These are phyloP conservation scores for Scenedesmus sp. DNA, from an alignment of 163 green algal genomes.

Conservation along the genomic window DNA sequence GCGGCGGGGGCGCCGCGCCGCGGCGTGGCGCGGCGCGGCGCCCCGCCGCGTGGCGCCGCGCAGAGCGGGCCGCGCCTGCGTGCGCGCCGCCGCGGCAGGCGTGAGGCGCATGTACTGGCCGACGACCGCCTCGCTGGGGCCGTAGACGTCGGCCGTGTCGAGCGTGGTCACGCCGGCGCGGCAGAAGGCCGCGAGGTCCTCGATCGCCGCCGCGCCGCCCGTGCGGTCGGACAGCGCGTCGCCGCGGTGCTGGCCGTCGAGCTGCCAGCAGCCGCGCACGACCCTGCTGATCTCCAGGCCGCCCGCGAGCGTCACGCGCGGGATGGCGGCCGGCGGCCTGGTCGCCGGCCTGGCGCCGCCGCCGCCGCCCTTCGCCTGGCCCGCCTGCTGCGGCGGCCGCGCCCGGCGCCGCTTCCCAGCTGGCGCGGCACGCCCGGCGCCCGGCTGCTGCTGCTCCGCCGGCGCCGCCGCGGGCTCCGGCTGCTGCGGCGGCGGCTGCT, in stretches of 20 bases:
- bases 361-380: too few relatives aligned
- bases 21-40: too few relatives aligned
- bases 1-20: too few relatives aligned
- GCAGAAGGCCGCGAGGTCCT: slow-evolving; percentile 72
- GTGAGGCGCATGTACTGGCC: slow-evolving; percentile 69
- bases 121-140: slow-evolving; percentile 76
- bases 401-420: too few relatives aligned
- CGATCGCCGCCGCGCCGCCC: slow-evolving; percentile 58
- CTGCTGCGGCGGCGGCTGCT: too few relatives aligned
- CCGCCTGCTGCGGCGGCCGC: too few relatives aligned
- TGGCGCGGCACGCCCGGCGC: too few relatives aligned
- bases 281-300: slow-evolving; percentile 44
- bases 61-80: slow-evolving; percentile 18
- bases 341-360: too few relatives aligned
- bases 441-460: too few relatives aligned
- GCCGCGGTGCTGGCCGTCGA: slow-evolving; percentile 74
- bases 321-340: background rate
- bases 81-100: slow-evolving; percentile 31
- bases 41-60: too few relatives aligned
- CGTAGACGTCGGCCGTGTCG: slow-evolving; percentile 80
- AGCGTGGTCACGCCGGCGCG: slow-evolving; percentile 75
- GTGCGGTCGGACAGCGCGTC: slow-evolving; percentile 66
- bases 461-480: too few relatives aligned
- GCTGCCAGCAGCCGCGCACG: slow-evolving; percentile 85
- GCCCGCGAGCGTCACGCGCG: slow-evolving; percentile 10